Evolutionary conservation across 805 yeast genomes (phyloP), one percentile per base, ranked within the genome.

Genomic region (Wickerhamomyces bovis): DNA sequence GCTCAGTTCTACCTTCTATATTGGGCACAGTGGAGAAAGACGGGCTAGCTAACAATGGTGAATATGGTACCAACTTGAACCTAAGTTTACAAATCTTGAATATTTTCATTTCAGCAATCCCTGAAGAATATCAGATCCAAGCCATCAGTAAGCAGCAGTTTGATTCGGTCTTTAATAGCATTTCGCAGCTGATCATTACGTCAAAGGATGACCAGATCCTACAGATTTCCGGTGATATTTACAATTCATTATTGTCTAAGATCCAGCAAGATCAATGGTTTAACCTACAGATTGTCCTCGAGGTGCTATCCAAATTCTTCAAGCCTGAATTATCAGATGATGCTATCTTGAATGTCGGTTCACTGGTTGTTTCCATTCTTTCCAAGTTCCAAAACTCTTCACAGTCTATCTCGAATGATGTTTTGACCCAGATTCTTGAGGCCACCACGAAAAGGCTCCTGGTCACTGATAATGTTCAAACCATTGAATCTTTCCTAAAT

Each of bases 341-440:
- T 39, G 96, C 96, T 0, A 90, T 95, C 1, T 72, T 82, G 65
- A 83, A 85, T 48, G 77, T 87, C 39, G 97, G 81, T 56, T 68
- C 74, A 8, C 75, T 86, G 20, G 80, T 85, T 3, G 70, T 77
- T 11, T 75, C 83, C 0, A 69, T 84, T 30, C 71, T 86, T 33
- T 76, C 77, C 18, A 76, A 75, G 49, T 81, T 75, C 52, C 69
- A 75, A 36, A 36, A 36, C 22, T 44, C 48, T 6, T 35, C 31
- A 22, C 39, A 39, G 12, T 23, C 36, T 1, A 44, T 48, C 15
- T 30, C 51, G 9, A 13, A 39, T 22, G 49, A 50, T 6, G 39
- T 74, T 23, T 58, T 75, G 2, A 67, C 70, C 3, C 79, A 79
- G 44, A 79, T 92, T n/a, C 66, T 90, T 15, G 74, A 77, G 42